Conservation (phyloP, 139 green algal genomes). For the Chlorella sorokiniana region DNA sequence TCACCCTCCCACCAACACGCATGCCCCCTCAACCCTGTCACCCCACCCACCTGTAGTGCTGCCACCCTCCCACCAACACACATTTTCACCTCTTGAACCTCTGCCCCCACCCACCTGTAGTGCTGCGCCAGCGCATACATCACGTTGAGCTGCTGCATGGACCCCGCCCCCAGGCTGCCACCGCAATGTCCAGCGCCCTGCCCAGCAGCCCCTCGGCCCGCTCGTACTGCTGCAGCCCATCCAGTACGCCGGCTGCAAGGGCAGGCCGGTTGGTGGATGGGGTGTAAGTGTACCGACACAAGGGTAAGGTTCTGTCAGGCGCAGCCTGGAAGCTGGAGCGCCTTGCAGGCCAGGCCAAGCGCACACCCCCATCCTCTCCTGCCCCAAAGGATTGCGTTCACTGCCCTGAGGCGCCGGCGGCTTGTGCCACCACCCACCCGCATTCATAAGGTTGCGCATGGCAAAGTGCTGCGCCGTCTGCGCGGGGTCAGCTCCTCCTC, state of each 20-base stretch:
- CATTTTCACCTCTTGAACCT: no score
- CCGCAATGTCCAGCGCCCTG: constrained; percentile 30
- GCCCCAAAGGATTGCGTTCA: no score
- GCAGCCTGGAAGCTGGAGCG: no score
- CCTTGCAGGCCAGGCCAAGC: no score
- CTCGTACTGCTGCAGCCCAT: constrained; percentile 35
- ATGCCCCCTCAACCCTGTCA: no score
- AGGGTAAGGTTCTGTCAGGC: no score
- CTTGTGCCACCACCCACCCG: constrained; percentile 13
- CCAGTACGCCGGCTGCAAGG: constrained; percentile 36
- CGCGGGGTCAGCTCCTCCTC: constrained; percentile 11
- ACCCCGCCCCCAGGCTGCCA: constrained; percentile 28
- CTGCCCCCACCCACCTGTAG: constrained; percentile 16
- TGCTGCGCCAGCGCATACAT: constrained; percentile 41
- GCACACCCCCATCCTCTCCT: no score
- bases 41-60: no score
- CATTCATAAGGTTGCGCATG: constrained; percentile 47
- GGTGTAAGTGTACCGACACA: no score
- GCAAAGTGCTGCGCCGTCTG: constrained; percentile 39
- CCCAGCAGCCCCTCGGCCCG: constrained; percentile 23
- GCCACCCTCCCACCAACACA: no score
- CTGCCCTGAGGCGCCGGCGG: no score
- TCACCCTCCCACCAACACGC: no score
- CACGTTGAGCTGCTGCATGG: constrained; percentile 46
- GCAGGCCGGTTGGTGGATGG: neutral